These are phyloP conservation scores for Eucalyptus victrix DNA, from an alignment of 345 rosid species.

Conservation along the genomic window DNA sequence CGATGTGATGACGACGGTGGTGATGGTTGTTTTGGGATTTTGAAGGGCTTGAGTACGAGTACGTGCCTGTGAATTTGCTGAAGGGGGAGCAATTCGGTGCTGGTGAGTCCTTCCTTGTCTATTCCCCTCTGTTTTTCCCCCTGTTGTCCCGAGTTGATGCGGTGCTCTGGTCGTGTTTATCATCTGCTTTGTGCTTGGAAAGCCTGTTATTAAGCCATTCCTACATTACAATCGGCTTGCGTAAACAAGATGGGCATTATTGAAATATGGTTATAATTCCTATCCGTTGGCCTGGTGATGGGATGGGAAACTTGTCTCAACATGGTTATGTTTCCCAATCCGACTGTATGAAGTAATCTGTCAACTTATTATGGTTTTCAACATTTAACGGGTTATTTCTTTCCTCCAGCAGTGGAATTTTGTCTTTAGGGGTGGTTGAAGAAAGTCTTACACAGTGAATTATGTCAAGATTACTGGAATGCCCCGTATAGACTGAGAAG, in stretches of 20 bases:
- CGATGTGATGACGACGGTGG: neutral
- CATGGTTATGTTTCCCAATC: neutral
- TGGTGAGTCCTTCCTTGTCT: slow-evolving; percentile 12
- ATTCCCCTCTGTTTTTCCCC: neutral
- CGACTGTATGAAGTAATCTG: neutral
- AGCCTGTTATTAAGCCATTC: neutral
- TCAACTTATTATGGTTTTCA: neutral
- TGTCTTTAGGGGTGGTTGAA: neutral
- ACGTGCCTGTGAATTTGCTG: slow-evolving; percentile 41
- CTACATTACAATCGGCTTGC: neutral
- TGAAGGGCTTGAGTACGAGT: slow-evolving; percentile 60
- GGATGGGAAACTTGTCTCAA: neutral
- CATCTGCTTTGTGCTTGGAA: neutral
- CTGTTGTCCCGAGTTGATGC: neutral
- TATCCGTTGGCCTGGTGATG: neutral
- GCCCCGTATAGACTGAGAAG: neutral
- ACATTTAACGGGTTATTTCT: neutral
- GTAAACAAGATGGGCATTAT: neutral
- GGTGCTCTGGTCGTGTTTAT: neutral
- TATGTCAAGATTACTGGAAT: neutral
- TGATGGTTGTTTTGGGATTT: neutral
- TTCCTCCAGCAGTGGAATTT: neutral
- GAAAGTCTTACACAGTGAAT: neutral
- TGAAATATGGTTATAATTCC: neutral
- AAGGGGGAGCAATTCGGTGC: slow-evolving; percentile 52